Conservation (phyloP, 2,329 filamentous ascomycete genomes). For the Cladophialophora bantiana region DNA sequence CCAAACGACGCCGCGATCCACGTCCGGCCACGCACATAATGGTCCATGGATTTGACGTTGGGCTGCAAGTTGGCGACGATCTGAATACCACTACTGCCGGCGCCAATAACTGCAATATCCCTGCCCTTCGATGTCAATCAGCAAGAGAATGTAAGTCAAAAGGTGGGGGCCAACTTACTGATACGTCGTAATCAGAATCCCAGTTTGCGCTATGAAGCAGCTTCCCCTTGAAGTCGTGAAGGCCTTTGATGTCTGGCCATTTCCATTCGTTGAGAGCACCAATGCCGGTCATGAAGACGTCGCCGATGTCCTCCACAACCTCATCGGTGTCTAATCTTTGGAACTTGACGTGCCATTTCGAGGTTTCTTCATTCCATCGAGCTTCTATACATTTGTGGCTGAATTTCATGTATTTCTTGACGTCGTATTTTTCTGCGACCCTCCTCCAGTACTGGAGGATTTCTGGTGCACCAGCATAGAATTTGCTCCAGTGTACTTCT, state of each 20-base stretch:
- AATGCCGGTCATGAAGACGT: slow-evolving; percentile 65
- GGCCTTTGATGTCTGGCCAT: slow-evolving; percentile 45
- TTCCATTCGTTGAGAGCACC: slow-evolving; percentile 65
- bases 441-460: slow-evolving; percentile 39
- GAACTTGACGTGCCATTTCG: slow-evolving; percentile 39
- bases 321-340: slow-evolving; percentile 30
- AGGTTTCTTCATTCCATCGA: slow-evolving; percentile 38
- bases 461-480: slow-evolving; percentile 39
- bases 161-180: slow-evolving; percentile 15
- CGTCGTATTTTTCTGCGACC: slow-evolving; percentile 38
- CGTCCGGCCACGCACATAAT: slow-evolving; percentile 42
- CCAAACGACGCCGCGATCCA: slow-evolving; percentile 44
- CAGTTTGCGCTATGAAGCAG: slow-evolving; percentile 45
- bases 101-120: slow-evolving; percentile 41
- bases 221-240: slow-evolving; percentile 43
- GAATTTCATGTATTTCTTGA: slow-evolving; percentile 42
- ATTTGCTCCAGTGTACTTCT: slow-evolving; percentile 36
- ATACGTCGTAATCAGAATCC: slow-evolving; percentile 40
- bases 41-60: slow-evolving; percentile 41
- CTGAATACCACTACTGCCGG: slow-evolving; percentile 42
- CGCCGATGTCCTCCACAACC: slow-evolving; percentile 47
- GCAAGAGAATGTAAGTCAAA: not conserved
- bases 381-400: slow-evolving; percentile 40
- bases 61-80: slow-evolving; percentile 42
- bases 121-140: slow-evolving; percentile 31